These are phyloP conservation scores for Trichoderma arundinaceum DNA, from an alignment of 2,329 filamentous ascomycete genomes.

Conservation along the genomic window DNA sequence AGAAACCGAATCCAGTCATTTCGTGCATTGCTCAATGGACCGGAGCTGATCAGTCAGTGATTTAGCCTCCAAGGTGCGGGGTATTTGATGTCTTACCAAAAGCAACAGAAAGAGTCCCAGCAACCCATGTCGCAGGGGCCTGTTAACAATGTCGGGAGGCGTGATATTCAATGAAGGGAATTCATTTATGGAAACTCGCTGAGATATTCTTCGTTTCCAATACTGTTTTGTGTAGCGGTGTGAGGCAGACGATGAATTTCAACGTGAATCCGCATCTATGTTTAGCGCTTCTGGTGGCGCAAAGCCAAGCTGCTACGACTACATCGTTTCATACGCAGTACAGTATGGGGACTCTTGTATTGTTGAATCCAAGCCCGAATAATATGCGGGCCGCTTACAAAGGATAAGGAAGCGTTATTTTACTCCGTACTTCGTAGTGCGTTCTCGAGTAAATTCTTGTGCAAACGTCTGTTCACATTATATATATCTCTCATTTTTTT, in stretches of 20 bases:
- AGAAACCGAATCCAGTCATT: neutral
- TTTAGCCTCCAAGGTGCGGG: neutral
- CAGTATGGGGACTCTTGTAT: too few relatives aligned
- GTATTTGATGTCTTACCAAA: conserved; percentile 14
- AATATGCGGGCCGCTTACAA: too few relatives aligned
- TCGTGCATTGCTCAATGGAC: conserved; percentile 13
- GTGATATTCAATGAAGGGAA: neutral
- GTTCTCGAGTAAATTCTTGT: too few relatives aligned
- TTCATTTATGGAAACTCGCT: neutral
- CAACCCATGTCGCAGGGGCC: conserved; percentile 3
- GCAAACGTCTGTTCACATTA: too few relatives aligned
- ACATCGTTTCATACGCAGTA: too few relatives aligned
- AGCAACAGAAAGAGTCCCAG: conserved; percentile 23
- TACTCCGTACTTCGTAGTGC: too few relatives aligned
- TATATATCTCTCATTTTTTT: too few relatives aligned
- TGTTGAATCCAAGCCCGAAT: too few relatives aligned
- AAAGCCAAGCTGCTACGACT: too few relatives aligned
- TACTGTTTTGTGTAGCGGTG: neutral
- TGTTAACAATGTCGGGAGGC: neutral
- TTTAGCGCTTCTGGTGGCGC: too few relatives aligned
- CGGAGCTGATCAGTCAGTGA: conserved; percentile 3
- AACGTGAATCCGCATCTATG: too few relatives aligned
- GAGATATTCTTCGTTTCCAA: neutral
- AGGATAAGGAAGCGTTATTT: too few relatives aligned
- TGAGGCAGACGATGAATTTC: neutral